Percentiles rank a stretch among this genome's conserved stretches.
These are phyloP conservation scores for Pochonia chlamydosporia DNA, from an alignment of 2,329 filamentous ascomycete genomes.

Conservation along the genomic window DNA sequence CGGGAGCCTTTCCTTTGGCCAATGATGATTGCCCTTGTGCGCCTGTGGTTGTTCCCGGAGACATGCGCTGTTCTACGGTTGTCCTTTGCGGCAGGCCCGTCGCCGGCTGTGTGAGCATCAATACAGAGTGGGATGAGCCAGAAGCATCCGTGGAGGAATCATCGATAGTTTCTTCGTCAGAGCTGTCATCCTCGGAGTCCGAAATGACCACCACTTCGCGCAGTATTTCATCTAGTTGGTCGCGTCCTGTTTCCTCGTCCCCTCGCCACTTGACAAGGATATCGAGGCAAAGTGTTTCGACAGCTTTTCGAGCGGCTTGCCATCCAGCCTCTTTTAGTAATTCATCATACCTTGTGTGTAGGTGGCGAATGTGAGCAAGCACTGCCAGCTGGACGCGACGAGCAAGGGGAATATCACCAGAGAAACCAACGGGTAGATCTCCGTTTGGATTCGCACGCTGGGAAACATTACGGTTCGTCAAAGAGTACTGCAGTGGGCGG, in stretches of 20 bases:
- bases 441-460: slow-evolving; percentile 47
- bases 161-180: slow-evolving; percentile 27
- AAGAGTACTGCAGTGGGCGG: slow-evolving; percentile 1
- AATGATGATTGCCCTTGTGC: background rate
- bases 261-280: slow-evolving; percentile 67
- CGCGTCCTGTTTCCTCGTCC: slow-evolving; percentile 62
- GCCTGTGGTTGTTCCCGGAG: slow-evolving; percentile 3
- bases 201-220: slow-evolving; percentile 62
- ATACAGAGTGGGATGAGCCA: slow-evolving; percentile 11
- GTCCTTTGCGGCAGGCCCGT: background rate
- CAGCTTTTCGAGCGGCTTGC: slow-evolving; percentile 54
- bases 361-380: slow-evolving; percentile 61
- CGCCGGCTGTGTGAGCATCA: slow-evolving; percentile 13
- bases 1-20: slow-evolving; percentile 13
- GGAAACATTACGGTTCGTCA: slow-evolving; percentile 8
- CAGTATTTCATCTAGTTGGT: slow-evolving; percentile 62
- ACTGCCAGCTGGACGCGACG: slow-evolving; percentile 60
- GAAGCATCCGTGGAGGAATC: slow-evolving; percentile 26
- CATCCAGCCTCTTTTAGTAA: slow-evolving; percentile 53
- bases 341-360: slow-evolving; percentile 59
- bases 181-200: slow-evolving; percentile 47
- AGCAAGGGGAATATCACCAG: slow-evolving; percentile 48
- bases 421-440: slow-evolving; percentile 53
- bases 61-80: background rate
- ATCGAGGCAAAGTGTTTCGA: slow-evolving; percentile 56